These are phyloP conservation scores for Diplodia seriata DNA, from an alignment of 2,329 filamentous ascomycete genomes.

Conservation along the genomic window DNA sequence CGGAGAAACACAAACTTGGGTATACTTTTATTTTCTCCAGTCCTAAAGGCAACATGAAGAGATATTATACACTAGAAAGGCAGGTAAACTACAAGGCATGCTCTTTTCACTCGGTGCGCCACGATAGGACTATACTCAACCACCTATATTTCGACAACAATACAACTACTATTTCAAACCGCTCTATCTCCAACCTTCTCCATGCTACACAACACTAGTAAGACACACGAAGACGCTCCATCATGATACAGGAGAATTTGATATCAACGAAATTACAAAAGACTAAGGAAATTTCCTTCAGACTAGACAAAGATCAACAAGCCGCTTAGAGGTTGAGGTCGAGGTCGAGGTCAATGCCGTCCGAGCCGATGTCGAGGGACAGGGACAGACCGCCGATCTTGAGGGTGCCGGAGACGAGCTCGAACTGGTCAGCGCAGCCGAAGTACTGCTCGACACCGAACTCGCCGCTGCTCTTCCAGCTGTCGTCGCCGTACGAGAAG, in stretches of 20 bases:
- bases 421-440: conserved; percentile 68
- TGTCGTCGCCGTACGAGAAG: conserved; percentile 81
- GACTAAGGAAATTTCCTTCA: conserved; percentile 7
- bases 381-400: conserved; percentile 32
- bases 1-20: background rate
- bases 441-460: conserved; percentile 82
- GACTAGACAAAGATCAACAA: background rate
- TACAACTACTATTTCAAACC: conserved; percentile 8
- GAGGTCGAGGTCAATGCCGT: conserved; percentile 32
- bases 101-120: background rate
- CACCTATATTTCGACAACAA: conserved; percentile 14
- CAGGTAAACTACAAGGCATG: background rate
- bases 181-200: background rate
- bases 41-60: background rate
- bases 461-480: conserved; percentile 76
- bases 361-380: conserved; percentile 24
- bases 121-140: background rate
- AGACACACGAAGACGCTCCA: conserved; percentile 11
- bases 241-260: conserved; percentile 14
- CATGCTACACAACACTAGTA: conserved; percentile 3
- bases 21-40: background rate
- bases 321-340: conserved; percentile 29
- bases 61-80: conserved; percentile 29
- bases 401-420: conserved; percentile 35
- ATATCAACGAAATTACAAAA: background rate